phyloP scores from a whole-genome alignment of 148 eudicot genomes.

The Cornus controversa region DNA sequence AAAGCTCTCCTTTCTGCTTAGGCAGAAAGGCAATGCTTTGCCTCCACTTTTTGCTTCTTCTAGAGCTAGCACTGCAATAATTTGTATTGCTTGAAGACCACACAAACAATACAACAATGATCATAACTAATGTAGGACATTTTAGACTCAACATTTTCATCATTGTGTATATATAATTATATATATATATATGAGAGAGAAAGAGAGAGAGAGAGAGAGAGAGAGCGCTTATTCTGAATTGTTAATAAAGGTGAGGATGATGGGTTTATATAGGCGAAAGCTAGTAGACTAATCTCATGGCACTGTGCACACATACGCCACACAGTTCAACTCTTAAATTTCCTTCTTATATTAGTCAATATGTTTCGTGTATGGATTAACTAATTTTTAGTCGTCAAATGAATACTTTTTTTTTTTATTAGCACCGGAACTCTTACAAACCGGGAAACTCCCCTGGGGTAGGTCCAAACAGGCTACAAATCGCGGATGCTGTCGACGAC shows the following conservation, averaged over 20 bases:
- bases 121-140: slow-evolving; percentile 1
- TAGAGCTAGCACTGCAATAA: slow-evolving; percentile 14
- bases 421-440: no score
- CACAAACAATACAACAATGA: slow-evolving; percentile 1
- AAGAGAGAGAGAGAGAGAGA: neutral
- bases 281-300: neutral
- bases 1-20: neutral
- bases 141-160: neutral
- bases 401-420: no score
- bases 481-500: no score
- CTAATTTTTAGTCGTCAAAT: no score
- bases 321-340: neutral
- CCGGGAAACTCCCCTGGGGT: no score
- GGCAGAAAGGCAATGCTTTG: neutral
- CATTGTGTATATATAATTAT: neutral
- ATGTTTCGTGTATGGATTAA: neutral
- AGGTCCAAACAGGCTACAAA: no score
- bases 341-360: no score
- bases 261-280: slow-evolving; percentile 4
- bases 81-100: neutral
- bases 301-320: slow-evolving; percentile 12
- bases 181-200: neutral
- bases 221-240: neutral
- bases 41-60: slow-evolving; percentile 13
- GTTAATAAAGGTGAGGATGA: neutral